Conservation (phyloP, 495 filamentous ascomycete species). For the Parachaetomium inaequale region DNA sequence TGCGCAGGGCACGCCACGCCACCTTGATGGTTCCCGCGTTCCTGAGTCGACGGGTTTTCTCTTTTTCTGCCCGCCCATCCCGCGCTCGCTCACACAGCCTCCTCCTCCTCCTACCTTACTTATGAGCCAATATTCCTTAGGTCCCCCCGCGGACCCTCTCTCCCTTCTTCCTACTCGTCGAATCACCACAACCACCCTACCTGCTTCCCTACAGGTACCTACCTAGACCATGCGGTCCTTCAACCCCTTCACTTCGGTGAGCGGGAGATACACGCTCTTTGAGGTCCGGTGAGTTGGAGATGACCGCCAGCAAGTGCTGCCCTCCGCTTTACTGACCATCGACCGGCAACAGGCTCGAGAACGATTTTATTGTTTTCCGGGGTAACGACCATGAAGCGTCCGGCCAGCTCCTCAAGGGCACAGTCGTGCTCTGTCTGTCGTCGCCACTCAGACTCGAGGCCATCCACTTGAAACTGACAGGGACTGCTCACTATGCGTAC, state of each 20-base stretch:
- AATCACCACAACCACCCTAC: background rate
- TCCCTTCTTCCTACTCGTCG: conserved; percentile 2
- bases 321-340: conserved; percentile 5
- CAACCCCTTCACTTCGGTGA: conserved; percentile 47
- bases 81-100: background rate
- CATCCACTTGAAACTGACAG: conserved; percentile 67
- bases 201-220: background rate
- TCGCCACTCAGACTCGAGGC: conserved; percentile 66
- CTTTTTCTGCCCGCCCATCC: background rate
- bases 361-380: conserved; percentile 74
- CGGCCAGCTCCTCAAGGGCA: conserved; percentile 69
- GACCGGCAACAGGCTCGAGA: conserved; percentile 57
- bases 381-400: conserved; percentile 71
- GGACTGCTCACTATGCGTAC: conserved; percentile 65
- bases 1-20: conserved; percentile 13
- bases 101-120: background rate
- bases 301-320: background rate
- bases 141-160: conserved; percentile 10
- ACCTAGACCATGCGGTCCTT: conserved; percentile 45
- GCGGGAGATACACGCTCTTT: conserved; percentile 47
- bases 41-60: conserved; percentile 4
- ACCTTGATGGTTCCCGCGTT: conserved; percentile 9
- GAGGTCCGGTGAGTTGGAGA: conserved; percentile 49
- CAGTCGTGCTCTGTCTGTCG: conserved; percentile 69
- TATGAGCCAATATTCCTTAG: conserved; percentile 10